A percentile compares a stretch with the other conserved stretches of the same genome.
phyloP scores from a whole-genome alignment of 257 asterid species.

The Capsicum rhomboideum region DNA sequence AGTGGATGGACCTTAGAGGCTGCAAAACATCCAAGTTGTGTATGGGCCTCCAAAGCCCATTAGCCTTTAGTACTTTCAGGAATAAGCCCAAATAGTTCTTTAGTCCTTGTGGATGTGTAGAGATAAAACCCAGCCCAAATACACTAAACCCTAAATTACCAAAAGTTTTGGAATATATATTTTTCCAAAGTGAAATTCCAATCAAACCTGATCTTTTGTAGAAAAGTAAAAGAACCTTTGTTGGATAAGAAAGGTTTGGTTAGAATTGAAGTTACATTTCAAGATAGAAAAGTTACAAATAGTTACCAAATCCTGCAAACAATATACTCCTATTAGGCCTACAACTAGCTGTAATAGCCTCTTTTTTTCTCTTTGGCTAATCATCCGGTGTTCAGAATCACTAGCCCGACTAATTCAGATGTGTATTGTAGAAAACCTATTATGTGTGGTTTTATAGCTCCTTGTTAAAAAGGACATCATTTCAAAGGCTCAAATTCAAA shows the following conservation, averaged over 20 bases:
- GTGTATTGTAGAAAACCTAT: neutral
- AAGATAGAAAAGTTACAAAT: neutral
- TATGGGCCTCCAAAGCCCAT: neutral
- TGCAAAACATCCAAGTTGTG: neutral
- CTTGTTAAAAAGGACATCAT: neutral
- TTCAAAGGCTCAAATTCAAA: neutral
- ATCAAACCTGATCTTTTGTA: neutral
- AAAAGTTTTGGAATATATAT: neutral
- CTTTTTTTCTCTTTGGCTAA: neutral
- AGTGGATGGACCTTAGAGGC: too few relatives aligned
- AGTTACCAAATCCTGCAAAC: neutral
- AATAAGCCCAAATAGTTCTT: neutral
- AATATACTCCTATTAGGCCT: neutral
- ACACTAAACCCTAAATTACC: neutral
- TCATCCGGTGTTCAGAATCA: neutral
- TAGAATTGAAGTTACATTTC: neutral
- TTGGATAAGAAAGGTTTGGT: neutral
- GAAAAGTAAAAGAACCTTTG: neutral
- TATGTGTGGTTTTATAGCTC: neutral
- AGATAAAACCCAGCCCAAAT: neutral
- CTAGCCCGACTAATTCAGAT: neutral
- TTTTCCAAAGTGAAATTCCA: neutral
- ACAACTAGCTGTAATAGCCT: neutral
- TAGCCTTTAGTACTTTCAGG: neutral
- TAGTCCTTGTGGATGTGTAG: neutral